phyloP scores from a whole-genome alignment of 306 rosid species.

The Pyrus pyrifolia region DNA sequence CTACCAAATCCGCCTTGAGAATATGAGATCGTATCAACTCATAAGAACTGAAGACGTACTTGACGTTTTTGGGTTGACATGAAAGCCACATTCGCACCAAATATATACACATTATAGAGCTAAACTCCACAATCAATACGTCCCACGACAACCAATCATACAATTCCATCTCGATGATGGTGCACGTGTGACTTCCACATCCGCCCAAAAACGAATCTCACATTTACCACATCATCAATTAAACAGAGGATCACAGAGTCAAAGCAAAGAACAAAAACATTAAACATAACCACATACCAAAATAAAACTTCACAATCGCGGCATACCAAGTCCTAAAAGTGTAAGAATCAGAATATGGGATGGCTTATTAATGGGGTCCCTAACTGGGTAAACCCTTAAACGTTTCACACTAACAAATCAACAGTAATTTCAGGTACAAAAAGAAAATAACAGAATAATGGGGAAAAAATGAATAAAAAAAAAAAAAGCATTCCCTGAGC shows the following conservation, averaged over 20 bases:
- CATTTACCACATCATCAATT: not conserved
- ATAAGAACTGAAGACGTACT: too few relatives aligned
- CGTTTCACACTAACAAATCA: slow-evolving; percentile 69
- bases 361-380: slow-evolving; percentile 66
- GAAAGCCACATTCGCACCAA: too few relatives aligned
- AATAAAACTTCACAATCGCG: too few relatives aligned
- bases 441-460: slow-evolving; percentile 44
- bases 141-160: too few relatives aligned
- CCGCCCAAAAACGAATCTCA: not conserved
- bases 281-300: not conserved
- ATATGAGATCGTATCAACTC: too few relatives aligned
- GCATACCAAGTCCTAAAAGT: too few relatives aligned
- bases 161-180: not conserved
- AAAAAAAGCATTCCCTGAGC: slow-evolving; percentile 54
- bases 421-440: slow-evolving; percentile 59
- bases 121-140: too few relatives aligned
- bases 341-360: slow-evolving; percentile 45
- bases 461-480: slow-evolving; percentile 24
- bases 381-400: slow-evolving; percentile 58
- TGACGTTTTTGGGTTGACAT: too few relatives aligned
- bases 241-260: not conserved
- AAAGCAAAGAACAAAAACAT: not conserved
- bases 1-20: too few relatives aligned
- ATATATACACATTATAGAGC: too few relatives aligned
- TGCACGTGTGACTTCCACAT: not conserved